Conservation (phyloP, 129 eudicot genomes). For the Chrysanthemum seticuspe region DNA sequence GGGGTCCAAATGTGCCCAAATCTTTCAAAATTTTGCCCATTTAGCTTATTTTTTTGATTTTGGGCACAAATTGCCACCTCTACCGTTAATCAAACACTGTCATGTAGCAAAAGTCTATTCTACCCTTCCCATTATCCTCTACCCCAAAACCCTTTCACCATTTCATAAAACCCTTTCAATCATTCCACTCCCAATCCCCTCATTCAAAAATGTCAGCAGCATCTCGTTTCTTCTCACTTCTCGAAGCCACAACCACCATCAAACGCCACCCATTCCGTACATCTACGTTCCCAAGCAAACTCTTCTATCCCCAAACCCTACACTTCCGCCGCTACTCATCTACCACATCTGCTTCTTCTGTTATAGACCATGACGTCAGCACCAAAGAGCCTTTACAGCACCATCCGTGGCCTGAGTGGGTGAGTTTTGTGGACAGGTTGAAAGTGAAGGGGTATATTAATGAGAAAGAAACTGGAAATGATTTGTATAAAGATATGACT, state of each 20-base stretch:
- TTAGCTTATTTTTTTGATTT: too few species aligned
- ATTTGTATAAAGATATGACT: constrained; percentile 51
- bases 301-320: constrained; percentile 33
- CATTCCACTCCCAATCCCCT: constrained; percentile 3
- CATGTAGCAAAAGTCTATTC: not conserved
- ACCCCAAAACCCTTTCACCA: not conserved
- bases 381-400: constrained; percentile 14
- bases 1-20: too few species aligned
- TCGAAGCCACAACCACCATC: constrained; percentile 32
- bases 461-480: constrained; percentile 30
- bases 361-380: constrained; percentile 28
- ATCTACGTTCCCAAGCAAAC: constrained; percentile 22
- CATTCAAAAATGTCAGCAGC: constrained; percentile 31
- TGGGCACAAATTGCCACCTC: too few species aligned
- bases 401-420: constrained; percentile 98
- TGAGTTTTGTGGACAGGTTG: constrained; percentile 68
- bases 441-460: constrained; percentile 71
- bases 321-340: constrained; percentile 51
- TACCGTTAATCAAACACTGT: too few species aligned
- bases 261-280: constrained; percentile 32
- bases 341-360: constrained; percentile 36
- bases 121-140: not conserved
- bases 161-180: constrained; percentile 22
- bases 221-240: constrained; percentile 33
- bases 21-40: too few species aligned